Percentiles rank a stretch among this genome's conserved stretches.
These are phyloP conservation scores for Carnegiea gigantea DNA, from an alignment of 179 eudicot species.

Conservation along the genomic window DNA sequence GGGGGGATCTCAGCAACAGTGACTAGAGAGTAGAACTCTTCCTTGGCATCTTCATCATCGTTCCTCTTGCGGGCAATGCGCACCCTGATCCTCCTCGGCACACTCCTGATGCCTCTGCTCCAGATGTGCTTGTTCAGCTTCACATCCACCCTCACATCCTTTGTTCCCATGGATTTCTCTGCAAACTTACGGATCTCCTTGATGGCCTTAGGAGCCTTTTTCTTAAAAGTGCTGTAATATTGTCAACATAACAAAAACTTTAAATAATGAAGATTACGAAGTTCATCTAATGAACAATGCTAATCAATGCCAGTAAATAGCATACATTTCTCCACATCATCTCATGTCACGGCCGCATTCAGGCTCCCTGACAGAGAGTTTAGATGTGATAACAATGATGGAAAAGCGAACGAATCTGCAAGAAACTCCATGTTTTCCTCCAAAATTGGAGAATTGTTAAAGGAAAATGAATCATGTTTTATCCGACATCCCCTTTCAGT, in stretches of 20 bases:
- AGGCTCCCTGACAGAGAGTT: background rate
- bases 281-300: background rate
- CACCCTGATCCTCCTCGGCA: conserved; percentile 78
- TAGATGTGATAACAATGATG: too few species aligned
- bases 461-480: background rate
- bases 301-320: background rate
- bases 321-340: background rate
- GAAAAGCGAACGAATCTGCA: too few species aligned
- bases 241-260: background rate
- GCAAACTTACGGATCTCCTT: conserved; percentile 88
- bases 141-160: conserved; percentile 82
- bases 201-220: conserved; percentile 93
- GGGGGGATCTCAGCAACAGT: conserved; percentile 79
- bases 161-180: conserved; percentile 80
- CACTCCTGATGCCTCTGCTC: conserved; percentile 88
- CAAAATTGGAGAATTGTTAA: background rate
- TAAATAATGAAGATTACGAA: background rate
- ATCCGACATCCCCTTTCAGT: background rate
- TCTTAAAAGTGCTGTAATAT: conserved; percentile 81
- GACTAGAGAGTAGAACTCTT: conserved; percentile 85
- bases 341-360: background rate
- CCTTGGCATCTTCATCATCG: conserved; percentile 87
- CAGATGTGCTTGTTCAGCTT: conserved; percentile 81
- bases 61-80: conserved; percentile 91
- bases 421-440: background rate